phyloP scores from a whole-genome alignment of 352 stramenopile genomes.

The Chloridella minuta region DNA sequence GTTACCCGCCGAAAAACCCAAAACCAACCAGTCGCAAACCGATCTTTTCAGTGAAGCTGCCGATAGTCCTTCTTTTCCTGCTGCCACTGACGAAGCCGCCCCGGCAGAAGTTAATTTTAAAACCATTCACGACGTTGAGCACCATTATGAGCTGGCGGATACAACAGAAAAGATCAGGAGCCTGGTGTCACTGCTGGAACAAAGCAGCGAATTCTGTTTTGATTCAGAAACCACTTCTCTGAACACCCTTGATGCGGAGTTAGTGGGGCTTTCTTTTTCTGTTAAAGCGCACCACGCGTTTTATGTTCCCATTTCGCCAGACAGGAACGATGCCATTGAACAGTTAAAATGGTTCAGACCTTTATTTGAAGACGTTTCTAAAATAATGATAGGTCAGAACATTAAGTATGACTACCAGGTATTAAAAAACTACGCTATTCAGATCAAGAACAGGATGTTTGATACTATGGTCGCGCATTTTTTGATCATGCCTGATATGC shows the following conservation, averaged over 20 bases:
- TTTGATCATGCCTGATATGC: background rate
- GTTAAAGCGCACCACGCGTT: background rate
- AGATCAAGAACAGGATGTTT: background rate
- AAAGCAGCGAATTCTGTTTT: background rate
- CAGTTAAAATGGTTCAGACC: background rate
- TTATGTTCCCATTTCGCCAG: background rate
- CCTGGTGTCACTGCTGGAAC: background rate
- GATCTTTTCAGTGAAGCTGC: background rate
- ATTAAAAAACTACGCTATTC: background rate
- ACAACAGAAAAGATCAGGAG: background rate
- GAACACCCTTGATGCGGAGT: background rate
- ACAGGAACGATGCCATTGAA: background rate
- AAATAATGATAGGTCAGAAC: background rate
- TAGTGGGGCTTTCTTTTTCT: background rate
- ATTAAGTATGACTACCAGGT: constrained; percentile 5
- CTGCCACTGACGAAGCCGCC: background rate
- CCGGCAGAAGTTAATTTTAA: background rate
- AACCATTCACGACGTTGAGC: background rate
- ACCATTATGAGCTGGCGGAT: background rate
- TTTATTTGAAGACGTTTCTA: background rate
- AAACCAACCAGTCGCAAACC: background rate
- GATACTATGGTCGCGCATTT: background rate
- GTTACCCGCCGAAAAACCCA: background rate
- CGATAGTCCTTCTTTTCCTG: too few species aligned
- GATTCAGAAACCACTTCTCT: background rate